Percentiles rank a stretch among this genome's conserved stretches.
Evolutionary conservation across 164 flowering plant species (phyloP).

Genomic region (Sextonia rubra): DNA sequence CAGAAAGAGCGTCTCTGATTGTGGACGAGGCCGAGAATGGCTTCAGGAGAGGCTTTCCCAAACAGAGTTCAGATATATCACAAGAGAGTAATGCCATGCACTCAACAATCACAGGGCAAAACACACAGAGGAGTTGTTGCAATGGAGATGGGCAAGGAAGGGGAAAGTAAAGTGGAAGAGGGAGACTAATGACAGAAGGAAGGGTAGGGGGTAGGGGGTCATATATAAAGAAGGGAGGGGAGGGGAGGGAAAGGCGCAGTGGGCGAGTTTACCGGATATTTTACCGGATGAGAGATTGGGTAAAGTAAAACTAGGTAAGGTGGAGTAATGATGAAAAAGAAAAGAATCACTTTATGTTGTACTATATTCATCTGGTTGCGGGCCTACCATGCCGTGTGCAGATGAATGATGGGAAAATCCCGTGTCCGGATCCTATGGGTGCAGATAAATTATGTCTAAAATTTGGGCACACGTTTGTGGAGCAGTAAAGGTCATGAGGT

Average conservation of each 20-base stretch:
- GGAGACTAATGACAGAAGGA: background rate
- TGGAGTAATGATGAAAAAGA: no score
- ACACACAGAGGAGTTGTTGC: background rate
- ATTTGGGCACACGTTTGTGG: no score
- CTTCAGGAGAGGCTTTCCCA: conserved; percentile 55
- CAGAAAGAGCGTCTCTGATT: conserved; percentile 54
- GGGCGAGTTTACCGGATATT: no score
- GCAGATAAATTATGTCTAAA: no score
- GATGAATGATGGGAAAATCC: no score
- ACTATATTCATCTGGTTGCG: no score
- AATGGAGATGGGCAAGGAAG: background rate
- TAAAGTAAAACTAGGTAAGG: no score
- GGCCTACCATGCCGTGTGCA: no score
- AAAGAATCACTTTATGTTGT: no score
- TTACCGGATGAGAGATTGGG: no score
- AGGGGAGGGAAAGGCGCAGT: background rate
- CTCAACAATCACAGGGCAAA: conserved; percentile 10
- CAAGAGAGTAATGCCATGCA: conserved; percentile 75
- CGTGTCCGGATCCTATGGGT: no score
- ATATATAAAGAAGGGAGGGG: background rate
- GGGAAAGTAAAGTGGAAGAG: background rate
- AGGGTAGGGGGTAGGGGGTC: background rate
- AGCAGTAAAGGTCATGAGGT: no score
- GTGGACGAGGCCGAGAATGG: conserved; percentile 43
- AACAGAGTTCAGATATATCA: conserved; percentile 81